Evolutionary conservation across 2,329 filamentous ascomycete genomes (phyloP), one percentile per base, ranked within the genome.

Genomic region (Xylariaceae sp.): DNA sequence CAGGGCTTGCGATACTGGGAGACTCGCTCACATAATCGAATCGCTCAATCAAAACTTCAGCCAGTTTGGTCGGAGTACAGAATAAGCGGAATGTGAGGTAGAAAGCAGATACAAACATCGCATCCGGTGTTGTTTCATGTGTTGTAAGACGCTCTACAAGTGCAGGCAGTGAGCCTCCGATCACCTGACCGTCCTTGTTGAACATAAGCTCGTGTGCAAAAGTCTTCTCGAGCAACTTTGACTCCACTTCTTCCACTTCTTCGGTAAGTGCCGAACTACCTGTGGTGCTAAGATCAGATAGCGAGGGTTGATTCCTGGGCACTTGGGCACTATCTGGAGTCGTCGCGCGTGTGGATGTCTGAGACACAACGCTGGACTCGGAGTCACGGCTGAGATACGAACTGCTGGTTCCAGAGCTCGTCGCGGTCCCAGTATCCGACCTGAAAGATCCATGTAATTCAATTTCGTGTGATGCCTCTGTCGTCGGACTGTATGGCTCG

Each of bases 71-170:
- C 0, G 95, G 92, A 0, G 89, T 90, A 61, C 92, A 92, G 71
- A 99, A 99, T 9, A 96, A 85, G 49, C 95, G 87, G 78, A 99
- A 99, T 0, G 95, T 99, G 24, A 98, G 87, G 71, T 96, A 98
- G 71, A 99, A 98, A 0, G 95, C 92, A 2, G 92, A 93, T 37
- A 96, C 91, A 67, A 98, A 98, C 69, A 91, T 86, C 16, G 91
- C 87, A 71, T 98, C 94, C 0, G 95, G 95, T 0, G 94, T 96
- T 0, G 92, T 90, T 72, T 97, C 92, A 71, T 96, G 92, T 0
- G 91, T 92, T 0, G 95, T 98, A 37, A 99, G 84, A 61, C 92
- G 88, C 78, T 99, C 95, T n/a, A 99, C 89, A 24, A 99, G 79
- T 2, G 95, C 95, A 4, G 90, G 87, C 11, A 99, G 82, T 3